Base-by-base conservation (phyloP, 805 yeast species). In the Candida morakotiae region DNA sequence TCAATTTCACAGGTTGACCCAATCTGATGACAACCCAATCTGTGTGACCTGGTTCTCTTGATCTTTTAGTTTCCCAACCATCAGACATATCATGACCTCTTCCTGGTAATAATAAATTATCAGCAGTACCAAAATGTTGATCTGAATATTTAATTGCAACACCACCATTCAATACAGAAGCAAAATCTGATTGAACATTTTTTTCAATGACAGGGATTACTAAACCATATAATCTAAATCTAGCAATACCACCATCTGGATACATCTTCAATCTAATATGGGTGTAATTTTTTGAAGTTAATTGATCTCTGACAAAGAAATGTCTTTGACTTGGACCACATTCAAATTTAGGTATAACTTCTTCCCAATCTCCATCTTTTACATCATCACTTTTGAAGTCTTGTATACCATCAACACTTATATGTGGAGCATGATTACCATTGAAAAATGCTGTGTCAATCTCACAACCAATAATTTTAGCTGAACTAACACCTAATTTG, bases 241-340 rank as follows among this genome's bases (percentile, higher is more conserved):
- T 75, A 8, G 97, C 96, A 62, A 91, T 89, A 19, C 98, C 98
- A 37, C 98, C 98, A 59, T 91, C 98, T 18, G 98, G 98, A 62
- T 83, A 91, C 96, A 87, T 88, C 65, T 80, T 81, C 55, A 91
- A 72, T 51, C 89, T 76, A 27, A 82, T 83, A 55, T 87, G 93
- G 21, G 93, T 85, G 65, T 75, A 91, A 26, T 73, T 72, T 28
- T 69, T 60, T 3, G 60, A 59, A n/a, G 96, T 86, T 36, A 79
- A 54, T 2, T 58, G 49, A 9, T 65, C 69, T 44, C 93, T 76
- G 23, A 75, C 67, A 58, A 88, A 87, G 55, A 86, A 89, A 53
- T 88, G 96, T 53, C 79, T 79, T 60, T 83, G 93, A 7, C 83
- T 69, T 5, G 98, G 97, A 4, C 95, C 95, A 64, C 98, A 91